A percentile compares a stretch with the other conserved stretches of the same genome.
phyloP scores from a whole-genome alignment of 2,329 filamentous ascomycete species.

The Xylariaceae sp. region DNA sequence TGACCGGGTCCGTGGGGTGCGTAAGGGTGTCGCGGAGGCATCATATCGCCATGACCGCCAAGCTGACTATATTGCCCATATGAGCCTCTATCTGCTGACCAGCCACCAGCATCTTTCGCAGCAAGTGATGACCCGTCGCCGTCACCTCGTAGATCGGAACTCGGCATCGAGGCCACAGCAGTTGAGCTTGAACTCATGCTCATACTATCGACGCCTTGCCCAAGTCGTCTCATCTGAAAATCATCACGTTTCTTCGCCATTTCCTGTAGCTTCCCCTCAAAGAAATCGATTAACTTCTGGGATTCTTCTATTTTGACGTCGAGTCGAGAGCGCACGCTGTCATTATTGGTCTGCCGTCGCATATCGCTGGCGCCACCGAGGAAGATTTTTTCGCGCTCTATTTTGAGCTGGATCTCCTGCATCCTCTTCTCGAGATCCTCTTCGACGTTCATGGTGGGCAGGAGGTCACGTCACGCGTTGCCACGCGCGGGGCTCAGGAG shows the following conservation, averaged over 20 bases:
- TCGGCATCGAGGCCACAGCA: constrained; percentile 34
- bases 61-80: constrained; percentile 61
- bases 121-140: constrained; percentile 60
- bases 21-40: constrained; percentile 78
- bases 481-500: constrained; percentile 34
- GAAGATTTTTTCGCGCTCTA: constrained; percentile 92
- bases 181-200: constrained; percentile 52
- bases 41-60: constrained; percentile 65
- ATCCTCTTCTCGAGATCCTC: constrained; percentile 21
- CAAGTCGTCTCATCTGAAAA: constrained; percentile 40
- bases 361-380: constrained; percentile 92
- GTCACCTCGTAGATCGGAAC: constrained; percentile 43
- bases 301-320: constrained; percentile 94
- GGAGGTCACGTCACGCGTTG: constrained; percentile 35
- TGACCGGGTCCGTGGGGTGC: constrained; percentile 66
- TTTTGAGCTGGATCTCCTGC: constrained; percentile 86
- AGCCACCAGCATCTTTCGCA: constrained; percentile 60
- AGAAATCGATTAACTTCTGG: constrained; percentile 88
- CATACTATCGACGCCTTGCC: constrained; percentile 64
- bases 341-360: constrained; percentile 94
- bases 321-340: constrained; percentile 80
- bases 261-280: constrained; percentile 87
- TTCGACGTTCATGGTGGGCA: constrained; percentile 22
- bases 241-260: constrained; percentile 68
- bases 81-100: constrained; percentile 49